Base-by-base conservation (phyloP, 2,329 filamentous ascomycete genomes). In the Sclerotinia borealis region DNA sequence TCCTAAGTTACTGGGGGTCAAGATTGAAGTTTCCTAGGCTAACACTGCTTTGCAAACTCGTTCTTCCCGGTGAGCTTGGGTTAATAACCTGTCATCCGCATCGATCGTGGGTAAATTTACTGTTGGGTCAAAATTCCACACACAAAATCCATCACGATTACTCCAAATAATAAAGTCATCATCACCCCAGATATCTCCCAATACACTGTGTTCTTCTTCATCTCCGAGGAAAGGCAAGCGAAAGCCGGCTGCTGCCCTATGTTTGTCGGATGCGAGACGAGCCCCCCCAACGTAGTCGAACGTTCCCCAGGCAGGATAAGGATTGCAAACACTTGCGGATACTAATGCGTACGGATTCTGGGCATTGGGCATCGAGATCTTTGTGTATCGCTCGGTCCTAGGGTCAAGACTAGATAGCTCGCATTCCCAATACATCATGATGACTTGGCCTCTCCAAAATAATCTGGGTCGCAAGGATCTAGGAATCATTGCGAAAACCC, bases 131-230 rank as follows among this genome's bases (percentile, higher is more conserved):
- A 60, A 60, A 51, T 50, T 68, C 70, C 70, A 72, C 5, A 72
- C 70, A 1, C 64, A 37, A 51, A 65, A 70, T 17, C 67, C 67
- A 8, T 59, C 4, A 0, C 29, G 11, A 2, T 65, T 37, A 43
- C 65, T 59, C 9, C 65, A 13, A 7, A 71, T 61, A n/a, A 71
- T 63, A 50, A 70, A 72, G 25, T 66, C 63, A 54, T 71, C 69
- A 59, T 72, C 56, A 8, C 58, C 36, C 45, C 25, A 52, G 5
- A 52, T 7, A 17, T 11, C 19, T 1, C 6, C 45, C 10, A 19
- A 8, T 7, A 11, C 1, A 47, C 43, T 3, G 11, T 25, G 3
- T 22, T 3, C 43, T 1, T 3, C 3, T 11, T 13, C 7, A 17
- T 17, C 15, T 4, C 22, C 8, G 29, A 36, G n/a, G n/a, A n/a